Percentiles rank a stretch among this genome's conserved stretches.
phyloP scores from a whole-genome alignment of 331 rosid species.

The Ulmus americana region DNA sequence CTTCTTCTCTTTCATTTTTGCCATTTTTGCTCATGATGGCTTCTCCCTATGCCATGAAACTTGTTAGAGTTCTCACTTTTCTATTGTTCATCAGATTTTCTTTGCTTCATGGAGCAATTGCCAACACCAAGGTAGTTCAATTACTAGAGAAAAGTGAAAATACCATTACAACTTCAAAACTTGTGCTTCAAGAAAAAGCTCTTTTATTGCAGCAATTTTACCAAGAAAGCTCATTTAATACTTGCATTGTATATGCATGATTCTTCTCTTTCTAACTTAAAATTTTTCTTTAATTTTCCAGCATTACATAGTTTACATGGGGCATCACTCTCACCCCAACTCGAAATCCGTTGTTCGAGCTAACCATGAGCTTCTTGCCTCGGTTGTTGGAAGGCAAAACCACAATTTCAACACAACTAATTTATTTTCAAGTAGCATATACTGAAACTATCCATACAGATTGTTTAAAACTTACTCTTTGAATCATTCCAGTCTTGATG shows the following conservation, averaged over 20 bases:
- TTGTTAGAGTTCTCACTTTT: slow-evolving; percentile 22
- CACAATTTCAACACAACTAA: neutral
- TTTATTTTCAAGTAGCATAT: neutral
- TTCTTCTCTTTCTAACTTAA: neutral
- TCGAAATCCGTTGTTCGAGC: slow-evolving; percentile 48
- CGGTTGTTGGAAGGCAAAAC: slow-evolving; percentile 52
- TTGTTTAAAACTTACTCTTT: neutral
- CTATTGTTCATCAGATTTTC: slow-evolving; percentile 32
- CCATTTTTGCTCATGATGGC: neutral
- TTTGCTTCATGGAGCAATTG: slow-evolving; percentile 38
- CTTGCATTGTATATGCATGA: neutral
- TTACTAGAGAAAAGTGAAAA: neutral
- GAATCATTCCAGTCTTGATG: slow-evolving; percentile 28
- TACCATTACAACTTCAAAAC: neutral
- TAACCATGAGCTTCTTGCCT: slow-evolving; percentile 57
- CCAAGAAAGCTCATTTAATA: too few species aligned
- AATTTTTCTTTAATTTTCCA: slow-evolving; percentile 13
- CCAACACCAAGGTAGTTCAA: slow-evolving; percentile 32
- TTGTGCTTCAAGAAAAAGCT: neutral
- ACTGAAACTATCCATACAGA: neutral
- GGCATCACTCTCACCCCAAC: slow-evolving; percentile 56
- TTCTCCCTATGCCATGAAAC: slow-evolving; percentile 19
- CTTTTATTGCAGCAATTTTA: neutral
- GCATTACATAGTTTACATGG: slow-evolving; percentile 67
- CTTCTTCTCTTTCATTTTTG: neutral